Evolutionary conservation across 2,329 filamentous ascomycete species (phyloP).

Genomic region (Xylaria sp.): DNA sequence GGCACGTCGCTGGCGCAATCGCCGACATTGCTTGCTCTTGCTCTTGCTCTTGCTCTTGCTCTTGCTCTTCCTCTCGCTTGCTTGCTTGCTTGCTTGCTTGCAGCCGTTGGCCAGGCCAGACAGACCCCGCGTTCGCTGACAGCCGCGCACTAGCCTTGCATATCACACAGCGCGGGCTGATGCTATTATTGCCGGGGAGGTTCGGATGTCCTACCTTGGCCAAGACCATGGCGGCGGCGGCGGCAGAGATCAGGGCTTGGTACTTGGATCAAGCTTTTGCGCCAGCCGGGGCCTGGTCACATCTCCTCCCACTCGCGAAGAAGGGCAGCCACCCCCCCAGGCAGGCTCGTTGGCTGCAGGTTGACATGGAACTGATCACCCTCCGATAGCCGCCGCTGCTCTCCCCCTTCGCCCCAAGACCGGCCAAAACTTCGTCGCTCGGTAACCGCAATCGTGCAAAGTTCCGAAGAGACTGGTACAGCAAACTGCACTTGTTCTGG

Average conservation of each 20-base stretch:
- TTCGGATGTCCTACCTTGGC: constrained; percentile 15
- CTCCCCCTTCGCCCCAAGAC: constrained; percentile 8
- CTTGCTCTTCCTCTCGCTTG: too few relatives aligned
- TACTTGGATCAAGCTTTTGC: constrained; percentile 14
- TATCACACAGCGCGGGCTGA: constrained; percentile 1
- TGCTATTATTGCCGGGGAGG: constrained; percentile 12
- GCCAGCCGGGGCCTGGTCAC: constrained; percentile 5
- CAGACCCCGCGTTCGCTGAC: constrained; percentile 18
- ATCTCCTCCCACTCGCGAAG: too few relatives aligned
- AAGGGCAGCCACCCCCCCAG: neutral
- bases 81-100: too few relatives aligned
- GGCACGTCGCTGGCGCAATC: constrained; percentile 16
- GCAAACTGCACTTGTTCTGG: constrained; percentile 5
- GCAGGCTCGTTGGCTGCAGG: constrained; percentile 5
- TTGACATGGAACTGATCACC: constrained; percentile 18
- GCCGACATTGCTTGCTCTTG: too few relatives aligned
- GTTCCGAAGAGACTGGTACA: constrained; percentile 1
- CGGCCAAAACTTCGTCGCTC: constrained; percentile 16
- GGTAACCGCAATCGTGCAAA: constrained; percentile 11
- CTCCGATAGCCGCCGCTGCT: constrained; percentile 18
- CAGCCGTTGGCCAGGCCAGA: constrained; percentile 27
- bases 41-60: too few relatives aligned
- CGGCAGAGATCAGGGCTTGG: constrained; percentile 16
- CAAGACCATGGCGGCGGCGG: too few relatives aligned
- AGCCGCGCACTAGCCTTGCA: constrained; percentile 26